A percentile compares a stretch with the other conserved stretches of the same genome.
Evolutionary conservation across 2,329 filamentous ascomycete species (phyloP).

Genomic region (Colletotrichum sp.): DNA sequence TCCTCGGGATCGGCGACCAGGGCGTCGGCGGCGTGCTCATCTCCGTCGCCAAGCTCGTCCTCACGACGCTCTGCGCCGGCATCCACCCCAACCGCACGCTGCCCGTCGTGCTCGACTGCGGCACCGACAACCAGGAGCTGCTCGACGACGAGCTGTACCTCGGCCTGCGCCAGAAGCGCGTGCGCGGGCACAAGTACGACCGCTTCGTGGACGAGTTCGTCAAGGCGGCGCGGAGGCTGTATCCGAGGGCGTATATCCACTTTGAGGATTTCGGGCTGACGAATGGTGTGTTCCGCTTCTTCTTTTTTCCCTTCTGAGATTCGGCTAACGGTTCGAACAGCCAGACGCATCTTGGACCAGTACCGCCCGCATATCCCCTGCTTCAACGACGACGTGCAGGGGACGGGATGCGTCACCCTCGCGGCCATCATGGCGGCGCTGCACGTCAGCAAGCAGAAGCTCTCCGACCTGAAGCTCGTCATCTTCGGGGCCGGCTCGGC

Average conservation of each 20-base stretch:
- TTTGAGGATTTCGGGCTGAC: slow-evolving; percentile 86
- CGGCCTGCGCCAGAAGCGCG: slow-evolving; percentile 70
- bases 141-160: slow-evolving; percentile 81
- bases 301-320: background rate
- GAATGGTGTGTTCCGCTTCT: slow-evolving; percentile 48
- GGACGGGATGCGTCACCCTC: slow-evolving; percentile 85
- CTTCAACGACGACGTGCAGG: slow-evolving; percentile 93
- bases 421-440: slow-evolving; percentile 81
- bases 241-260: slow-evolving; percentile 83
- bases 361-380: slow-evolving; percentile 78
- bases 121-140: slow-evolving; percentile 79
- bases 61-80: slow-evolving; percentile 87
- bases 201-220: slow-evolving; percentile 79
- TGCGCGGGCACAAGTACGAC: slow-evolving; percentile 76
- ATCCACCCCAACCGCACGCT: slow-evolving; percentile 80
- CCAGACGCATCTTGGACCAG: slow-evolving; percentile 75
- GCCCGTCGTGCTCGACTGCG: slow-evolving; percentile 84
- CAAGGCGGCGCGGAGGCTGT: slow-evolving; percentile 68
- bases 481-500: slow-evolving; percentile 84
- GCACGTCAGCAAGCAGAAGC: slow-evolving; percentile 68
- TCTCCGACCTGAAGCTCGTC: slow-evolving; percentile 73
- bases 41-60: slow-evolving; percentile 79
- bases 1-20: slow-evolving; percentile 88
- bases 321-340: slow-evolving; percentile 35
- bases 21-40: slow-evolving; percentile 86